Base-by-base conservation (phyloP, 1,284 basidiomycete species). In the Pascua guehoae region DNA sequence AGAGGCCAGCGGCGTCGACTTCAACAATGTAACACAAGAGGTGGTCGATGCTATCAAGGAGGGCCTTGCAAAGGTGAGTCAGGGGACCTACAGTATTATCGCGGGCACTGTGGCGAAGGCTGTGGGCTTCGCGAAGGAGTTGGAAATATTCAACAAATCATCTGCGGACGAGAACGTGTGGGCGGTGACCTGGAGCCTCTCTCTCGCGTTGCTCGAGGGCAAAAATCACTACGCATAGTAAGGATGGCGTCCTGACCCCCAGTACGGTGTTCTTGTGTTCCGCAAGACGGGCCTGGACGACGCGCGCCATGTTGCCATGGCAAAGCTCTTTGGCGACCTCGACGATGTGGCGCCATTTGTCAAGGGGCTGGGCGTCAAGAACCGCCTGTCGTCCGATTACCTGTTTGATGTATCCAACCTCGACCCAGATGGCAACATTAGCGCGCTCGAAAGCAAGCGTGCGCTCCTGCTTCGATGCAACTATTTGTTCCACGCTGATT, bases 271-370 rank as follows among this genome's bases (percentile, higher is more conserved):
- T 4, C 51, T 68, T 7, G 62, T 68, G 3, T 65, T 65, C 60
- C 63, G 66, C n/a, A 46, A 58, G 37, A 68, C 66, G 11, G 66
- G 66, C 5, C 47, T 66, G 5, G 52, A 64, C 41, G 66, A 68
- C 44, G 58, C 57, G 38, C 36, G 51, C 24, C 66, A 68, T 49
- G 66, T 68, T 17, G 66, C 54, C 10, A 56, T 68, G 53, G 65
- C 65, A 11, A 43, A 57, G 8, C 24, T 64, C n/a, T 63, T 66
- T 41, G 66, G 66, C 8, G 66, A 68, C 14, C 54, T 68, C 38
- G 66, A 68, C 58, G 66, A 68, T 49, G 60, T 68, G 15, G 60
- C 53, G 49, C 66, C 66, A 15, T 68, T 62, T 50, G 56, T 51
- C 46, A 48, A 53, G 40, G 40, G 40, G 40, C 57, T 65, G 10